phyloP scores from a whole-genome alignment of 177 flowering plant genomes.

The Telopea speciosissima region DNA sequence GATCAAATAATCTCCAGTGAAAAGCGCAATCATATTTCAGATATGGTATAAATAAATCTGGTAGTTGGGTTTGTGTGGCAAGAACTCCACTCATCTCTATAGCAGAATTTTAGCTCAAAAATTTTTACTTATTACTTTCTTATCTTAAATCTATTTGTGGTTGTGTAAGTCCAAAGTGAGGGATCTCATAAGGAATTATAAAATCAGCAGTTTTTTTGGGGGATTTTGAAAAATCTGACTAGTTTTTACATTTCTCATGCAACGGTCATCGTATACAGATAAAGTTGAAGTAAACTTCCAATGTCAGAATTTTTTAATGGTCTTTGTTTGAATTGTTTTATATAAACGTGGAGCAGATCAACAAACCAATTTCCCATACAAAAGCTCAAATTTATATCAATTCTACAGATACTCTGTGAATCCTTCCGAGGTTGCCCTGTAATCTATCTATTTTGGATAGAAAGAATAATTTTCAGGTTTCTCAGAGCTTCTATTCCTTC shows the following conservation, averaged over 20 bases:
- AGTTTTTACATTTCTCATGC: conserved; percentile 19
- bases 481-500: conserved; percentile 71
- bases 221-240: conserved; percentile 27
- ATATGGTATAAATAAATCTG: too few relatives aligned
- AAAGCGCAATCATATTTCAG: too few relatives aligned
- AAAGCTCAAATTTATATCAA: conserved; percentile 25
- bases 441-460: conserved; percentile 6
- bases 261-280: conserved; percentile 13
- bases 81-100: too few relatives aligned
- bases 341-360: conserved; percentile 24
- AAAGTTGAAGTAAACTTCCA: conserved; percentile 41
- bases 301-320: conserved; percentile 4
- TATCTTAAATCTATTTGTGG: conserved; percentile 20
- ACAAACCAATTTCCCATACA: conserved; percentile 41
- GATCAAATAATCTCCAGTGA: too few relatives aligned
- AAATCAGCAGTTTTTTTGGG: conserved; percentile 45
- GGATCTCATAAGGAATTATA: conserved; percentile 53
- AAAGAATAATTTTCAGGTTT: conserved; percentile 8
- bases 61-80: too few relatives aligned
- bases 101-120: too few relatives aligned
- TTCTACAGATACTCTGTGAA: conserved; percentile 21
- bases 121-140: conserved; percentile 21
- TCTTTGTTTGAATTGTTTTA: conserved; percentile 8
- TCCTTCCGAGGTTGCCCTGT: conserved; percentile 13
- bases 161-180: conserved; percentile 35